Evolutionary conservation across 2,329 filamentous ascomycete genomes (phyloP), one percentile per base, ranked within the genome.

Genomic region (Colletotrichum orchidophilum): DNA sequence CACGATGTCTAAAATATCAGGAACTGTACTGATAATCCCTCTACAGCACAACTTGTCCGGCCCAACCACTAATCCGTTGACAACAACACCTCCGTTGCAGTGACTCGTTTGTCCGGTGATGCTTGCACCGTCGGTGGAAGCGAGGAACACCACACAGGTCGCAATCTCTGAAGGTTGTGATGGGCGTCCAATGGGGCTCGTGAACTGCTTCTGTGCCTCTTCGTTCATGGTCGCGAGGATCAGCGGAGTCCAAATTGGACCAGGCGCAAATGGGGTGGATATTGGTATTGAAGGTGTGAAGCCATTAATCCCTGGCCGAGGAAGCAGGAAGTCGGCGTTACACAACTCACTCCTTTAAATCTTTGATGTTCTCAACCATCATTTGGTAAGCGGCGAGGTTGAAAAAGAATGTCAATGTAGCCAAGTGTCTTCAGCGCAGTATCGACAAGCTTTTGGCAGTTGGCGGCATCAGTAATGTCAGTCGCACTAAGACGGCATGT

Each of bases 81-180:
- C 85, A 52, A 87, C 75, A 5, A 77, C 77, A 5, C 86, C 86
- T 1, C 86, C 86, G 59, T 88, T 88, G 80, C 85, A 87, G 77
- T 87, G 86, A 12, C 88, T 84, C 0, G 83, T 85, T 83, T 96
- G 94, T 1, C 94, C 94, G 63, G 88, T 92, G 55, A 96, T 90
- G 72, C 90, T 91, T 58, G 89, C 91, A 77, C 92, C 94, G 78
- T 96, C 94, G 70, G 87, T 84, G 62, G 90, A 92, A 0, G 94
- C 94, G 74, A 97, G 83, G 81, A 96, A 96, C 4, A 96, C 93
- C 68, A 95, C 93, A 76, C 92, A 94, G 0, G 93, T 92, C 0
- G 93, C 94, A 73, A 96, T 92, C 85, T 97, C 94, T 66, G 90
- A 93, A 2, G 93, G 94, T 81, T 96, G 94, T 2, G 90, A 91